Percentiles rank a stretch among this genome's conserved stretches.
Conservation (phyloP, 2,329 filamentous ascomycete species). For the Fusarium kyushuense region DNA sequence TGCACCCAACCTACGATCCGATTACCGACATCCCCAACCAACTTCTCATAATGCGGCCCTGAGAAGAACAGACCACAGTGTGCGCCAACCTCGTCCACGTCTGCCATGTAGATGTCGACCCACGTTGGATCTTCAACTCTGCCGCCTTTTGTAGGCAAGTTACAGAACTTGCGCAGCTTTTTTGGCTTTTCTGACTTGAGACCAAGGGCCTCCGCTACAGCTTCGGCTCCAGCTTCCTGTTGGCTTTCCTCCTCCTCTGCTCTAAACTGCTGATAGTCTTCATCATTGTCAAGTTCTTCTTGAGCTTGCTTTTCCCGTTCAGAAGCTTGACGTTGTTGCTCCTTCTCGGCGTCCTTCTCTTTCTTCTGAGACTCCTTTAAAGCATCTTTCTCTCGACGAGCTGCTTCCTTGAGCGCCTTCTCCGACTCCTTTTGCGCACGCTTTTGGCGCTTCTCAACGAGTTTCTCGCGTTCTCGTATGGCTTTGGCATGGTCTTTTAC, state of each 20-base stretch:
- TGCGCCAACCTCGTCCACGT: conserved; percentile 85
- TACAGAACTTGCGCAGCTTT: conserved; percentile 83
- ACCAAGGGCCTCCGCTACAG: conserved; percentile 19
- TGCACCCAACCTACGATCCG: conserved; percentile 77
- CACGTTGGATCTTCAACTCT: conserved; percentile 76
- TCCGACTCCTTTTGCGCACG: conserved; percentile 56
- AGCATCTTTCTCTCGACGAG: conserved; percentile 49
- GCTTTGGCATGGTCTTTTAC: conserved; percentile 75
- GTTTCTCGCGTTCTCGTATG: conserved; percentile 71
- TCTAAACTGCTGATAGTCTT: conserved; percentile 4
- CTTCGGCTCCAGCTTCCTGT: conserved; percentile 13
- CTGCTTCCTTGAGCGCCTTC: conserved; percentile 46
- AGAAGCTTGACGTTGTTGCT: conserved; percentile 27
- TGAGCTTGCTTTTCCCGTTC: conserved; percentile 27
- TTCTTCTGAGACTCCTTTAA: conserved; percentile 49
- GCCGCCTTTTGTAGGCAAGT: conserved; percentile 68
- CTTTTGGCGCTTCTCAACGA: conserved; percentile 66
- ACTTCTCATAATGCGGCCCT: conserved; percentile 76
- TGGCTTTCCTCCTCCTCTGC: conserved; percentile 5
- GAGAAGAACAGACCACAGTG: conserved; percentile 85
- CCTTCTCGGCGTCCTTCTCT: conserved; percentile 46
- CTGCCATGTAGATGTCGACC: conserved; percentile 83
- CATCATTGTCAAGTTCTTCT: conserved; percentile 22
- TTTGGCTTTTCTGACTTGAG: conserved; percentile 50
- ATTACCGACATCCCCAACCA: conserved; percentile 80